Evolutionary conservation across 2,329 filamentous ascomycete genomes (phyloP).

Genomic region (Penicillium occitanis): DNA sequence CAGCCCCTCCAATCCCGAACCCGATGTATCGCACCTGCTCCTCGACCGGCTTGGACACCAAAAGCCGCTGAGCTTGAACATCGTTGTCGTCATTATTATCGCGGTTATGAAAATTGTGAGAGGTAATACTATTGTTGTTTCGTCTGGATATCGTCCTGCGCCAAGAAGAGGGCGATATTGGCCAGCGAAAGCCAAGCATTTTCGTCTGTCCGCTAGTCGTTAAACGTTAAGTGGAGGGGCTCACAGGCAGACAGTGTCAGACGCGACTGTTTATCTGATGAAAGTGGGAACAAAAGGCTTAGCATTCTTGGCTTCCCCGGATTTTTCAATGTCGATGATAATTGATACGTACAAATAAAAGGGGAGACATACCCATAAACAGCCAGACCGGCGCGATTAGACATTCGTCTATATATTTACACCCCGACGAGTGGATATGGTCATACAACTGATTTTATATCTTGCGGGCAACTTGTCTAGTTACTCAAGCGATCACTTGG

Average conservation of each 20-base stretch:
- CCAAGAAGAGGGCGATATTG: conserved; percentile 1
- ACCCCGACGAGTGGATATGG: background rate
- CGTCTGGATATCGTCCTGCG: background rate
- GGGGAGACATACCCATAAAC: background rate
- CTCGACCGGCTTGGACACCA: background rate
- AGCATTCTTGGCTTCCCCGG: conserved; percentile 16
- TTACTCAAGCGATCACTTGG: background rate
- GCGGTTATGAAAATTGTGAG: background rate
- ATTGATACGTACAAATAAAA: background rate
- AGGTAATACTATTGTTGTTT: background rate
- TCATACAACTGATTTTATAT: background rate
- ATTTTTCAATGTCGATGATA: background rate
- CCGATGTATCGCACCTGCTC: conserved; percentile 7
- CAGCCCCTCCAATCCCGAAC: conserved; percentile 8
- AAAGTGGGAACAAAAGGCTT: conserved; percentile 8
- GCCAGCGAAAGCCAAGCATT: conserved; percentile 13
- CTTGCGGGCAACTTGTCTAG: background rate
- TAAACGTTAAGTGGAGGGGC: background rate
- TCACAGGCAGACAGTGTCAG: background rate
- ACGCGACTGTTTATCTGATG: background rate
- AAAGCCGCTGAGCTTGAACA: background rate
- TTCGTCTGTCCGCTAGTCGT: background rate
- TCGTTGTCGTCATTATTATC: background rate
- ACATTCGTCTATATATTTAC: background rate
- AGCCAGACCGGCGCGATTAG: background rate